These are phyloP conservation scores for Aspergillus novofumigatus DNA, from an alignment of 2,329 filamentous ascomycete genomes.

Conservation along the genomic window DNA sequence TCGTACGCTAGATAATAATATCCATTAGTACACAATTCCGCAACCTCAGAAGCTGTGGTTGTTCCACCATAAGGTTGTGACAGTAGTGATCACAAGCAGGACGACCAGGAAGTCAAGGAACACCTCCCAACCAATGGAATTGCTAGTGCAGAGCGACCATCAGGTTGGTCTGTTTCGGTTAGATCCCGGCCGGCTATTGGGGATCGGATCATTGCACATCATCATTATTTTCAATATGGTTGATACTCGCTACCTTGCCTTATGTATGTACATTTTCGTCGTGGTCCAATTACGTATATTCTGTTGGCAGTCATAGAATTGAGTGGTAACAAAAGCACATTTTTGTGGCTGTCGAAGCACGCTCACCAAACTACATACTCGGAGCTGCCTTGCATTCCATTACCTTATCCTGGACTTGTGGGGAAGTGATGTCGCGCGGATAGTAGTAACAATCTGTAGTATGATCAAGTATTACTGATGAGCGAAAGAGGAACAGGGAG, in stretches of 20 bases:
- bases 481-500: not conserved
- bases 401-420: not conserved
- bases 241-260: not conserved
- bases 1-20: not conserved
- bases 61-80: not conserved
- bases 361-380: not conserved
- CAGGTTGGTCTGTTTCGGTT: conserved; percentile 14
- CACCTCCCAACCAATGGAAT: conserved; percentile 8
- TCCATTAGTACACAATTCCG: not conserved
- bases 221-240: not conserved
- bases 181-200: conserved; percentile 12
- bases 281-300: not conserved
- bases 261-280: not conserved
- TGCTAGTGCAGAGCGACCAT: conserved; percentile 4
- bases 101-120: not conserved
- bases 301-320: not conserved
- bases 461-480: not conserved
- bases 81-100: conserved; percentile 1
- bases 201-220: conserved; percentile 8
- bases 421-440: not conserved
- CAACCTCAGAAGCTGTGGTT: not conserved
- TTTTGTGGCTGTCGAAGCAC: not conserved
- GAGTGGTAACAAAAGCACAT: not conserved
- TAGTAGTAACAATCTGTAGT: not conserved
- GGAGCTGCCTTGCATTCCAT: not conserved